Conservation (phyloP, 1,139 yeast species). For the Blastobotrys buckinghamii region DNA sequence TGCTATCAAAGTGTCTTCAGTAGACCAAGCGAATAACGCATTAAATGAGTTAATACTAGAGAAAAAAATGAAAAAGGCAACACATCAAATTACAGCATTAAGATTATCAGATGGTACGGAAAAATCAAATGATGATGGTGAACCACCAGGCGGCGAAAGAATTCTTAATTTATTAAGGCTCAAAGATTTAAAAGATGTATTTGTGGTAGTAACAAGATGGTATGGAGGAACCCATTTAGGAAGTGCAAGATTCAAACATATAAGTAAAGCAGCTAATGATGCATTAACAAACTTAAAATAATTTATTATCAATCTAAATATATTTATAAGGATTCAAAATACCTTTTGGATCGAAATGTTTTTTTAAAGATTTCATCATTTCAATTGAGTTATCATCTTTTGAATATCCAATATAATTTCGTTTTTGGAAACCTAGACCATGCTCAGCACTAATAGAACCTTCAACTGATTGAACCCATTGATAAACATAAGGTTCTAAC, state of each 20-base stretch:
- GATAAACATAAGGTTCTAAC: conserved; percentile 89
- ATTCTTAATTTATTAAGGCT: conserved; percentile 64
- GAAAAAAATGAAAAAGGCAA: conserved; percentile 54
- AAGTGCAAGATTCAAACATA: conserved; percentile 78
- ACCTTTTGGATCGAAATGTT: conserved; percentile 81
- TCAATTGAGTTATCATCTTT: conserved; percentile 63
- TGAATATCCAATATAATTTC: conserved; percentile 77
- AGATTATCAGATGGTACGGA: conserved; percentile 39
- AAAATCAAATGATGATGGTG: conserved; percentile 74
- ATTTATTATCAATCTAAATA: conserved; percentile 30
- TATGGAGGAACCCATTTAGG: conserved; percentile 87
- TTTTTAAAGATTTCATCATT: conserved; percentile 69
- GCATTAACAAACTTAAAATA: conserved; percentile 56
- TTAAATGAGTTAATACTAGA: conserved; percentile 47
- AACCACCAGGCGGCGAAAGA: conserved; percentile 79
- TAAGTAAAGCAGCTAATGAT: conserved; percentile 75
- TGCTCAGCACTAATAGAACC: conserved; percentile 97
- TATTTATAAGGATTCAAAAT: conserved; percentile 93
- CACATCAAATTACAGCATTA: conserved; percentile 80
- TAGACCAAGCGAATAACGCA: conserved; percentile 53
- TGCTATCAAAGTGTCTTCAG: conserved; percentile 51
- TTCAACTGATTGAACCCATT: conserved; percentile 68
- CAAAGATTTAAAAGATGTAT: conserved; percentile 67
- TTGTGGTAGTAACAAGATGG: conserved; percentile 88
- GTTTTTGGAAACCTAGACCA: conserved; percentile 95